Percentiles rank a stretch among this genome's conserved stretches.
phyloP scores from a whole-genome alignment of 345 rosid species.

The Eutrema heterophyllum region DNA sequence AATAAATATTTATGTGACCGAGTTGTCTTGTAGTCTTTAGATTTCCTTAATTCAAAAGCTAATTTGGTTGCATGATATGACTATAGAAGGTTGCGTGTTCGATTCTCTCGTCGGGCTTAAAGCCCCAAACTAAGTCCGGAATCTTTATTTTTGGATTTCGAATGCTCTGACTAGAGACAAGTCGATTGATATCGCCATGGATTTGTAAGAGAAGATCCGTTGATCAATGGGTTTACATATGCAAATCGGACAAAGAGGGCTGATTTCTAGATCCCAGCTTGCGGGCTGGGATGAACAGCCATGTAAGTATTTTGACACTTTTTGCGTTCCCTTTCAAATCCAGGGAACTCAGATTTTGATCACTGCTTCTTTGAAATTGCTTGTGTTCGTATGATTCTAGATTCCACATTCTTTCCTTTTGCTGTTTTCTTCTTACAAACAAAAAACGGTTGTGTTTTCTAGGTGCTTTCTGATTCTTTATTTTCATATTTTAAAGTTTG shows the following conservation, averaged over 20 bases:
- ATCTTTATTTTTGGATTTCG: not conserved
- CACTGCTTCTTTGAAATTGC: not conserved
- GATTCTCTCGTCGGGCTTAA: constrained; percentile 76
- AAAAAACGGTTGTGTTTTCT: not conserved
- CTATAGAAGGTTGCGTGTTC: constrained; percentile 69
- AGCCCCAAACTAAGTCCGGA: not conserved
- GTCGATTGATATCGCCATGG: too few species aligned
- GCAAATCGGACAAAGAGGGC: not conserved
- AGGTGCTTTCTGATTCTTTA: too few species aligned
- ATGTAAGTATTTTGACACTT: not conserved
- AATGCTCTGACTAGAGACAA: too few species aligned
- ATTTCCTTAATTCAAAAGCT: not conserved
- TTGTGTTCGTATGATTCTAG: not conserved
- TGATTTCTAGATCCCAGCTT: not conserved
- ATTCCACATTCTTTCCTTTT: not conserved
- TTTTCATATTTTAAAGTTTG: not conserved
- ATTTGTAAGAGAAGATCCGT: too few species aligned
- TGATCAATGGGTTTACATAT: too few species aligned
- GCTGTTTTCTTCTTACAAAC: not conserved
- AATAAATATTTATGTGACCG: not conserved
- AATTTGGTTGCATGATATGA: not conserved
- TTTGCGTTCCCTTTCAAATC: not conserved
- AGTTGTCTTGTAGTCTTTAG: constrained; percentile 5
- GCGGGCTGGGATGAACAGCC: not conserved
- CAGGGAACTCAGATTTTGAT: not conserved